phyloP scores from a whole-genome alignment of 805 yeast genomes.

The Tetrapisispora namnaoensis region DNA sequence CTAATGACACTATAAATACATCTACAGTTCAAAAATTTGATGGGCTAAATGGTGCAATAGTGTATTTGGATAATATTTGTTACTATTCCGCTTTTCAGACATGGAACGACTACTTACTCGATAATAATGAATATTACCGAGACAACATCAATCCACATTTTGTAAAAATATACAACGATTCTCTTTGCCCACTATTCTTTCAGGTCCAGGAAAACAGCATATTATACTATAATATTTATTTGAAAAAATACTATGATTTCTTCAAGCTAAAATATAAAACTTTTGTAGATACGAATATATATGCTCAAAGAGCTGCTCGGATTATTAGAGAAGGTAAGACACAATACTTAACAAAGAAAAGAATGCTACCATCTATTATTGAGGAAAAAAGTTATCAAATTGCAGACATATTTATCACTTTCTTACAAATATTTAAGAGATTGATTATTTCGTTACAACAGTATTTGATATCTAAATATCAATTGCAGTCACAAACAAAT shows the following conservation, averaged over 20 bases:
- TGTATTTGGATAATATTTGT: constrained; percentile 4
- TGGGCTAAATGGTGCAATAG: not conserved
- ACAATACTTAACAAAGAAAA: not conserved
- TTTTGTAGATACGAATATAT: not conserved
- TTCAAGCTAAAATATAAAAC: not conserved
- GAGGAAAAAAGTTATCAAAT: not conserved
- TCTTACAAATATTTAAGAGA: not conserved
- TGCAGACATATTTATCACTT: not conserved
- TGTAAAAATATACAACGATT: not conserved
- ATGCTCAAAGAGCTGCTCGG: not conserved
- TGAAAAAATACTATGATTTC: not conserved
- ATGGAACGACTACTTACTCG: constrained; percentile 7
- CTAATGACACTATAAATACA: not conserved
- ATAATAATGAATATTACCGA: constrained; percentile 8
- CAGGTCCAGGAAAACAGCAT: not conserved
- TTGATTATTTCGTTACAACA: not conserved
- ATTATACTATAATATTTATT: not conserved
- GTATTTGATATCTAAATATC: not conserved
- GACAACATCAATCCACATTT: constrained; percentile 6
- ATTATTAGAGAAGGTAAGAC: too few species aligned
- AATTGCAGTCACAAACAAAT: not conserved
- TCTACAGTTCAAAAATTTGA: not conserved
- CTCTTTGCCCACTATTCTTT: not conserved
- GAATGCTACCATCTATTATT: not conserved
- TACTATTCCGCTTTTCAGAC: constrained; percentile 6